A percentile compares a stretch with the other conserved stretches of the same genome.
Evolutionary conservation across 2,329 filamentous ascomycete genomes (phyloP).

Genomic region (Talaromyces sp.): DNA sequence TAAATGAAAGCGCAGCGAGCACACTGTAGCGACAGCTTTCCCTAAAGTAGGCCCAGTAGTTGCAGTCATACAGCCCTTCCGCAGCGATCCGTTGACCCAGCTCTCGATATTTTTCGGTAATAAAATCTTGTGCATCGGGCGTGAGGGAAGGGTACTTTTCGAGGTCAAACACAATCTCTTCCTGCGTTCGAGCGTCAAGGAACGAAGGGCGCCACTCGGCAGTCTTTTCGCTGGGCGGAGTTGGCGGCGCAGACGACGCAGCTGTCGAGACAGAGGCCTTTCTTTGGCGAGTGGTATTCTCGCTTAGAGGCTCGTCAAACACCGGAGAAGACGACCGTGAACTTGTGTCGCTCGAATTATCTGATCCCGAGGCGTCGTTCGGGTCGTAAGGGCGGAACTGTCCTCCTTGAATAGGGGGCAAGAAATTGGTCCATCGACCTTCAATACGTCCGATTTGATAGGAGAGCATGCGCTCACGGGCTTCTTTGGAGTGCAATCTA

Average conservation of each 20-base stretch:
- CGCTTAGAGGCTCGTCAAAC: conserved; percentile 48
- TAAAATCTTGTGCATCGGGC: conserved; percentile 62
- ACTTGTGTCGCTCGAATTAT: conserved; percentile 45
- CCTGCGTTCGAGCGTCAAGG: conserved; percentile 65
- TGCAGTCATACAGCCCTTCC: conserved; percentile 76
- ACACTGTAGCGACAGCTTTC: conserved; percentile 68
- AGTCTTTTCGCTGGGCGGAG: conserved; percentile 17
- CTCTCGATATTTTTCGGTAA: conserved; percentile 75
- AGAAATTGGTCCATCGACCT: conserved; percentile 78
- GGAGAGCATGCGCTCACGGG: conserved; percentile 67
- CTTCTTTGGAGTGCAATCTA: conserved; percentile 72
- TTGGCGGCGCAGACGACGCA: conserved; percentile 24
- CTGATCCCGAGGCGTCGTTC: conserved; percentile 32
- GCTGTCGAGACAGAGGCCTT: conserved; percentile 24
- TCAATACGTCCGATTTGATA: conserved; percentile 81
- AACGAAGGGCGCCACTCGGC: conserved; percentile 50
- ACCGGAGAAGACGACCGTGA: conserved; percentile 55
- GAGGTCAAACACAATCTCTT: conserved; percentile 69
- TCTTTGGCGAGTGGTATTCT: conserved; percentile 28
- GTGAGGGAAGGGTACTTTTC: conserved; percentile 78
- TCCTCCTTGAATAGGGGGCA: conserved; percentile 87
- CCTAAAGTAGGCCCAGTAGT: conserved; percentile 70
- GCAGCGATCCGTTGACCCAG: conserved; percentile 65
- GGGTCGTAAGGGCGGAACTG: conserved; percentile 56
- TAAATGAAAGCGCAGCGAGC: conserved; percentile 58